A percentile compares a stretch with the other conserved stretches of the same genome.
Evolutionary conservation across 306 rosid genomes (phyloP).

Genomic region (Mucuna pruriens): DNA sequence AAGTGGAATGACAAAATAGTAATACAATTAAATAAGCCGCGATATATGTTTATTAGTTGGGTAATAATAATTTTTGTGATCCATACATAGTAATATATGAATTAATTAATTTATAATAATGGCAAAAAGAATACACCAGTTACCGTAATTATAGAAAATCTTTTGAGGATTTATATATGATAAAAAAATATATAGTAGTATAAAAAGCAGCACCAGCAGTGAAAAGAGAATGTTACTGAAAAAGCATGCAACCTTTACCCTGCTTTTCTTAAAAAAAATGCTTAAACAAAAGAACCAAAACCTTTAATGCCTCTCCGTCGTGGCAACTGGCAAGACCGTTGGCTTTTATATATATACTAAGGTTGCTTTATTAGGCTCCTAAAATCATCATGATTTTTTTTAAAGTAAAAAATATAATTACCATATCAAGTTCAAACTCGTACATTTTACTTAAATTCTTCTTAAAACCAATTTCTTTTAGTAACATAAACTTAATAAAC

Average conservation of each 20-base stretch:
- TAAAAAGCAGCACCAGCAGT: neutral
- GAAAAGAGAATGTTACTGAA: constrained; percentile 4
- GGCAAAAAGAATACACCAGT: neutral
- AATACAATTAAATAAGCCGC: neutral
- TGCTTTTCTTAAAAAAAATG: neutral
- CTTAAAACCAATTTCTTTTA: no score
- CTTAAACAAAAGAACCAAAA: neutral
- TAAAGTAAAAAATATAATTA: no score
- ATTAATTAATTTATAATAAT: neutral
- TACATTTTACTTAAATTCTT: no score
- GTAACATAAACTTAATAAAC: no score
- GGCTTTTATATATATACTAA: neutral
- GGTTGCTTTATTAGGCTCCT: neutral
- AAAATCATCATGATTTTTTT: neutral
- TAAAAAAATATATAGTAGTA: neutral
- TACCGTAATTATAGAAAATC: neutral
- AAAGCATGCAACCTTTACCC: neutral
- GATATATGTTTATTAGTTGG: no score
- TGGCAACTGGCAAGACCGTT: neutral
- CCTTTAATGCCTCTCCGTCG: neutral
- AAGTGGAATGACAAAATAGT: neutral
- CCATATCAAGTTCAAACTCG: no score
- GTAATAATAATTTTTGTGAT: neutral
- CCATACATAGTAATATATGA: neutral
- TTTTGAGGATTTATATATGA: neutral